Conservation (phyloP, 2,329 filamentous ascomycete species). For the Fusarium hostae region DNA sequence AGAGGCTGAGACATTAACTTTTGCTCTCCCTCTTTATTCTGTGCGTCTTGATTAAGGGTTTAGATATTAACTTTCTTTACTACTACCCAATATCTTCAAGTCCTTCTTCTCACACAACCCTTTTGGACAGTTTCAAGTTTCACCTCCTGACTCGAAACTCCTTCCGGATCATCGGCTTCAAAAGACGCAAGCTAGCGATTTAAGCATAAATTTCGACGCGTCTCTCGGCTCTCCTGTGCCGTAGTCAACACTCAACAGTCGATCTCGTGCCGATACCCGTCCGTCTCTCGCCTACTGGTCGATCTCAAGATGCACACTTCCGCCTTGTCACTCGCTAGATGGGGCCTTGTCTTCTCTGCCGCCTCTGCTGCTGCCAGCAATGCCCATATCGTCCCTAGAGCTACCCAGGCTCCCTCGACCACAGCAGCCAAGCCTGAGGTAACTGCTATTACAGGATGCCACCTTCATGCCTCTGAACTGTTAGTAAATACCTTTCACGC, state of each 20-base stretch:
- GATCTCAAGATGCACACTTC: slow-evolving; percentile 28
- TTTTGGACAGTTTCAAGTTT: slow-evolving; percentile 13
- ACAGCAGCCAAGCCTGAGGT: slow-evolving; percentile 41
- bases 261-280: slow-evolving; percentile 3
- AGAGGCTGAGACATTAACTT: slow-evolving; percentile 36
- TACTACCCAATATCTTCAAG: not conserved
- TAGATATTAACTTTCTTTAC: not conserved
- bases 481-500: slow-evolving; percentile 41
- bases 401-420: slow-evolving; percentile 47
- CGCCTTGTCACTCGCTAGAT: slow-evolving; percentile 30
- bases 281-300: not conserved
- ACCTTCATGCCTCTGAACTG: slow-evolving; percentile 55
- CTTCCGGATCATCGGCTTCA: not conserved
- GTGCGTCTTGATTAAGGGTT: not conserved
- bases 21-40: slow-evolving; percentile 5
- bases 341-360: slow-evolving; percentile 30
- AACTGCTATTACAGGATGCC: slow-evolving; percentile 55
- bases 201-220: slow-evolving; percentile 24
- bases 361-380: slow-evolving; percentile 23
- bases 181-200: slow-evolving; percentile 2
- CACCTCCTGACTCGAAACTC: not conserved
- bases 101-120: slow-evolving; percentile 5
- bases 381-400: slow-evolving; percentile 43
- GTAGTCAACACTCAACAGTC: not conserved
- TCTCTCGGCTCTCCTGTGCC: slow-evolving; percentile 9